Conservation (phyloP, 805 yeast species). For the Saccharomycopsis amapae region DNA sequence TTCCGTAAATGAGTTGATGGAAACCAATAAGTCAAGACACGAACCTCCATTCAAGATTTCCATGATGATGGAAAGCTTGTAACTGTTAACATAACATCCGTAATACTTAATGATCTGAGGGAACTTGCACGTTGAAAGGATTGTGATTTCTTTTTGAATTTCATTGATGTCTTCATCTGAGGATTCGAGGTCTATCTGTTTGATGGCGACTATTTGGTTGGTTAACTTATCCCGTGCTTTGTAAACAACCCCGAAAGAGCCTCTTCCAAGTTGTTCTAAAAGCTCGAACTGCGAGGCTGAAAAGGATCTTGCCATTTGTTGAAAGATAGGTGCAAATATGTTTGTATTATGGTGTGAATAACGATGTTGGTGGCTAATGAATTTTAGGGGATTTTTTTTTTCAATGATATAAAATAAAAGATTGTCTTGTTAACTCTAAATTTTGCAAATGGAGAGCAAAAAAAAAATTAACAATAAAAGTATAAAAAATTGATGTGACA, state of each 20-base stretch:
- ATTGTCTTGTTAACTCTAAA: too few relatives aligned
- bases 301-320: conserved; percentile 24
- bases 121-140: conserved; percentile 58
- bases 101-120: conserved; percentile 57
- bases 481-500: too few relatives aligned
- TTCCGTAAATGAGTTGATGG: conserved; percentile 52
- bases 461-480: too few relatives aligned
- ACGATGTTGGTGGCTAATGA: too few relatives aligned
- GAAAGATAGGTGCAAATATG: too few relatives aligned
- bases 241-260: conserved; percentile 75
- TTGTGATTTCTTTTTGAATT: conserved; percentile 63
- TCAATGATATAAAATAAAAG: too few relatives aligned
- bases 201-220: conserved; percentile 32
- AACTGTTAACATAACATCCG: conserved; percentile 66
- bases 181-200: conserved; percentile 65
- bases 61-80: conserved; percentile 74
- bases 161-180: conserved; percentile 62
- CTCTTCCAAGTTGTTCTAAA: conserved; percentile 57
- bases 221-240: conserved; percentile 44
- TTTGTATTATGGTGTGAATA: too few relatives aligned
- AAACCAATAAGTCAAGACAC: conserved; percentile 52
- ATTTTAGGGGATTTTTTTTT: too few relatives aligned
- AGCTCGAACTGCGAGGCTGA: conserved; percentile 40
- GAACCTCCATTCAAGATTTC: conserved; percentile 78
- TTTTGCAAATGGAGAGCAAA: too few relatives aligned